Evolutionary conservation across 2,329 filamentous ascomycete species (phyloP), one percentile per base, ranked within the genome.

Genomic region (Aspergillus tanneri): DNA sequence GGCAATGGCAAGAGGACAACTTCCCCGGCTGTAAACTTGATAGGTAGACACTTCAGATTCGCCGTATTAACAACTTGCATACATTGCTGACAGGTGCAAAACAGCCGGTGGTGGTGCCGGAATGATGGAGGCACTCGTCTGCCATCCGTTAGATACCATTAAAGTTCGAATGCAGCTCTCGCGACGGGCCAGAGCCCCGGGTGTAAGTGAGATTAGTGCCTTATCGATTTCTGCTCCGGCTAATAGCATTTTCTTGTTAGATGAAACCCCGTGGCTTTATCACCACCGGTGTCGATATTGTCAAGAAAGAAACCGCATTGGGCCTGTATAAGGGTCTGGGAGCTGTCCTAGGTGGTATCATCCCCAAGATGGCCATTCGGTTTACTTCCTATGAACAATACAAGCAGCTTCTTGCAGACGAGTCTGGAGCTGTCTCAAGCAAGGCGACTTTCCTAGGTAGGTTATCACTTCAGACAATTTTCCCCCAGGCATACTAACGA

Each of bases 91-190:
- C 40, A 28, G 3, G 36, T 37, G 39, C 23, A 19, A 25, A 41
- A 61, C 61, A 95, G 93, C 93, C 69, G 93, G 93, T 68, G 93
- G 93, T 68, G 90, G 90, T 72, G 93, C 93, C 61, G 93, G 93
- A 66, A 96, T 97, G 92, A 97, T 97, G 91, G 93, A 99, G 75
- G 93, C 93, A 40, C 84, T 99, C 54, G 90, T 78, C 45, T 99
- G 93, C 72, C 93, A 99, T 78, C 93, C 93, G 25, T 51, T 39
- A 88, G 90, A 96, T 72, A 96, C 91, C 51, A 95, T 97, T 78
- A 96, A 99, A 81, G 93, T 99, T 54, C 90, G 93, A 61, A 99
- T 99, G 95, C 93, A 99, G 76, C 86, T 99, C 52, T 97, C 93
- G 47, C 82, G 87, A 58, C 84, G 93, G 69, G 90, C 88, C 41